Evolutionary conservation across 2,329 filamentous ascomycete genomes (phyloP).

Genomic region (Clonostachys byssicola): DNA sequence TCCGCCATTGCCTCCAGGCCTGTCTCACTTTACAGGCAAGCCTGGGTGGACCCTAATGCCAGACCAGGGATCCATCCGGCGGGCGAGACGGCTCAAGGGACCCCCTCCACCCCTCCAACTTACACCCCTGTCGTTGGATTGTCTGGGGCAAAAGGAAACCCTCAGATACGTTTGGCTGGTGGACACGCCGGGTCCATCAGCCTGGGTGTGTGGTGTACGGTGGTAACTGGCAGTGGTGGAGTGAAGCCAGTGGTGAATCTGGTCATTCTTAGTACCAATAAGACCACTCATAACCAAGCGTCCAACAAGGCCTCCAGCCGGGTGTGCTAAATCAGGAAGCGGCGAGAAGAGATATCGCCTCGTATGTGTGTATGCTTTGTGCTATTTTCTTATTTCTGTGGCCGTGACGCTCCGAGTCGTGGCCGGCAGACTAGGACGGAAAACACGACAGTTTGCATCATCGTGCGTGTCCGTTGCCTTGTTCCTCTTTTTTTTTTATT

Average conservation of each 20-base stretch:
- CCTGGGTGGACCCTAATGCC: slow-evolving; percentile 11
- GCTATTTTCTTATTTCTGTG: not conserved
- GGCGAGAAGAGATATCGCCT: no score
- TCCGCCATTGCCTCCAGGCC: slow-evolving; percentile 30
- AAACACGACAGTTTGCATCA: no score
- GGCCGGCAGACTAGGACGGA: no score
- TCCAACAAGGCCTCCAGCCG: no score
- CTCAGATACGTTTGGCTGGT: slow-evolving; percentile 3
- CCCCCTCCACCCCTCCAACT: slow-evolving; percentile 2
- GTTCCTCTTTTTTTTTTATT: no score
- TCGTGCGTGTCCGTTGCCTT: no score
- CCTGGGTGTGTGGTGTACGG: not conserved
- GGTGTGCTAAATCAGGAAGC: no score
- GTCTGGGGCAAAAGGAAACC: slow-evolving; percentile 8
- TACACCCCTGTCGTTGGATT: slow-evolving; percentile 1
- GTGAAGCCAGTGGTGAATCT: no score
- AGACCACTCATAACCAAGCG: no score
- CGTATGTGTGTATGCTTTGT: not conserved
- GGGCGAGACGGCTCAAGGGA: slow-evolving; percentile 14
- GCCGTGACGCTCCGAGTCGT: no score
- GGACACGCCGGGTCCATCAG: not conserved
- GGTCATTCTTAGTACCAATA: no score
- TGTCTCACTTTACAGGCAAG: slow-evolving; percentile 51
- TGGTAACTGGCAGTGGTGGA: not conserved
- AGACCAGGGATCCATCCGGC: slow-evolving; percentile 8